Evolutionary conservation across 2,329 filamentous ascomycete genomes (phyloP).

Genomic region (Aspergillus bombycis): DNA sequence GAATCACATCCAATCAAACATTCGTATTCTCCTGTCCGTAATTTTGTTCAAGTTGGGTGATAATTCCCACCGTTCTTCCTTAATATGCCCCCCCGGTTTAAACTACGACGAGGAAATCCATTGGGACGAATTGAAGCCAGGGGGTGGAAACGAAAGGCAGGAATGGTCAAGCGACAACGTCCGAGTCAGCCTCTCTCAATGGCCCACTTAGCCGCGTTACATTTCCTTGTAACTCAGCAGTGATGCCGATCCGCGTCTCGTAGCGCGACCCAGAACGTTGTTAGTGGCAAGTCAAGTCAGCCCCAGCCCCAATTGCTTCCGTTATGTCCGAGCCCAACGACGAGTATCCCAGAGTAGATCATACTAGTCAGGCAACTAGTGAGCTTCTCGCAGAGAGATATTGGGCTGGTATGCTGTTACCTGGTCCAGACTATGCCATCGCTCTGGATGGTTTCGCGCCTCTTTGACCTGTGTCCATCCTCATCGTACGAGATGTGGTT

Average conservation of each 20-base stretch:
- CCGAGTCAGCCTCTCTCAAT: neutral
- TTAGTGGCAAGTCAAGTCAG: neutral
- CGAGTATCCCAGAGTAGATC: neutral
- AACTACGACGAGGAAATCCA: neutral
- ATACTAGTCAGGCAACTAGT: neutral
- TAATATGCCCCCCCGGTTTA: neutral
- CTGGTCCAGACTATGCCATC: neutral
- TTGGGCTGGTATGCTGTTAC: neutral
- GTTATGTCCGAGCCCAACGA: neutral
- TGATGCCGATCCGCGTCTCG: conserved; percentile 8
- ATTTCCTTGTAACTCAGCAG: conserved; percentile 4
- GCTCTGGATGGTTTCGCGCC: neutral
- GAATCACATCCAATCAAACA: too few relatives aligned
- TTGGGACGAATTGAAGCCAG: neutral
- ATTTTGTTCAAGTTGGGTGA: neutral
- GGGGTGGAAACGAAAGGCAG: neutral
- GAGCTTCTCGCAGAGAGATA: neutral
- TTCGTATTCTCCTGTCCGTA: too few relatives aligned
- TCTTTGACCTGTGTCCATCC: neutral
- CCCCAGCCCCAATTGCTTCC: neutral
- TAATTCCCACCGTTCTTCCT: neutral
- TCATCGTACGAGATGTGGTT: neutral
- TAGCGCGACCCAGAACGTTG: neutral
- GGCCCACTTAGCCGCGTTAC: conserved; percentile 14
- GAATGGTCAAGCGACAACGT: neutral